Conservation (phyloP, 208 protist species). For the Endotrypanum monterogeii region DNA sequence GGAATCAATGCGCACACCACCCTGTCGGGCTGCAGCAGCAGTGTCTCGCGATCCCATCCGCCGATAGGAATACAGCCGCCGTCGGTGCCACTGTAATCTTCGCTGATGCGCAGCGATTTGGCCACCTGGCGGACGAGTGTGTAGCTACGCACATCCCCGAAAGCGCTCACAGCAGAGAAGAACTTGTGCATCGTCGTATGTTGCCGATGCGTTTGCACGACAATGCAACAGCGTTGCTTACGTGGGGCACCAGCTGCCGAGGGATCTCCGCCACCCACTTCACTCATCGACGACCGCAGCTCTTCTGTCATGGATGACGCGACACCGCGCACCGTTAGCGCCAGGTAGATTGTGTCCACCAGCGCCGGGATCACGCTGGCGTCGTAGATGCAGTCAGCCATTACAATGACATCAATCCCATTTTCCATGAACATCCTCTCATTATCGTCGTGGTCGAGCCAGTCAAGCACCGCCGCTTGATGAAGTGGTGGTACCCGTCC, state of each 20-base stretch:
- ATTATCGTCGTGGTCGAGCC: slow-evolving; percentile 48
- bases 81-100: slow-evolving; percentile 30
- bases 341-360: slow-evolving; percentile 52
- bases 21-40: slow-evolving; percentile 18
- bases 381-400: slow-evolving; percentile 87
- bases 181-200: slow-evolving; percentile 76
- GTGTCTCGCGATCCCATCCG: slow-evolving; percentile 25
- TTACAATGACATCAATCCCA: slow-evolving; percentile 61
- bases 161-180: slow-evolving; percentile 52
- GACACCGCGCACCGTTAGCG: slow-evolving; percentile 15
- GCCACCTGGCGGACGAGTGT: slow-evolving; percentile 33
- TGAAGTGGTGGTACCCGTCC: slow-evolving; percentile 37
- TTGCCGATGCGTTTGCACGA: slow-evolving; percentile 87
- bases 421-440: slow-evolving; percentile 41
- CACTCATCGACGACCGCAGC: neutral
- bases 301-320: slow-evolving; percentile 1
- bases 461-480: slow-evolving; percentile 59
- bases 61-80: slow-evolving; percentile 35
- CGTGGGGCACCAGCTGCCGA: neutral
- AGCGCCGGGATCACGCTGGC: slow-evolving; percentile 56
- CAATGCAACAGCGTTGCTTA: slow-evolving; percentile 46
- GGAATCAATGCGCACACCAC: slow-evolving; percentile 43
- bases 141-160: slow-evolving; percentile 49
- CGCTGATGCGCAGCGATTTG: slow-evolving; percentile 32
- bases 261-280: neutral